phyloP scores from a whole-genome alignment of 2,329 filamentous ascomycete species.

The Aspergillus proliferans region DNA sequence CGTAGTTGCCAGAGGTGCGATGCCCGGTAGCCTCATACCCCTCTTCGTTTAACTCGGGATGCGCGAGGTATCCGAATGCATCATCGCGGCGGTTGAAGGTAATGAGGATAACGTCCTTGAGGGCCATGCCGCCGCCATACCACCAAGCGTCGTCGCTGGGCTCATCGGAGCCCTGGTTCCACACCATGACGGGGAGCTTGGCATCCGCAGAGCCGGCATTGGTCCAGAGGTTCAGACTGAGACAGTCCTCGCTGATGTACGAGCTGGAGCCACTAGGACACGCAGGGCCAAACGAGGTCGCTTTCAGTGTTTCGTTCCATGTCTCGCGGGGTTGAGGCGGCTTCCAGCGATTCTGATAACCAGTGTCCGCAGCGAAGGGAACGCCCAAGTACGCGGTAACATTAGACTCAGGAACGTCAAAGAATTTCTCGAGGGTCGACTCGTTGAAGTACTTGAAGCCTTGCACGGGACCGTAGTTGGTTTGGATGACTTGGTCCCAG shows the following conservation, averaged over 20 bases:
- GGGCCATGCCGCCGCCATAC: constrained; percentile 24
- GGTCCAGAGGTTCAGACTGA: constrained; percentile 28
- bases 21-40: constrained; percentile 14
- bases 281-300: constrained; percentile 15
- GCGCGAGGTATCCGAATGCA: constrained; percentile 22
- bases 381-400: constrained; percentile 20
- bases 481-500: constrained; percentile 13
- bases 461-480: constrained; percentile 12
- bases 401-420: constrained; percentile 12
- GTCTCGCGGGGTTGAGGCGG: constrained; percentile 16
- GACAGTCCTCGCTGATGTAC: constrained; percentile 26
- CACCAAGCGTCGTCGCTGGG: constrained; percentile 19
- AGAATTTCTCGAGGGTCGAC: constrained; percentile 12
- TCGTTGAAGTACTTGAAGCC: constrained; percentile 18
- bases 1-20: constrained; percentile 27
- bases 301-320: constrained; percentile 17
- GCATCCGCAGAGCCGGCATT: constrained; percentile 13
- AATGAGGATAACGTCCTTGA: constrained; percentile 22
- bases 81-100: constrained; percentile 24
- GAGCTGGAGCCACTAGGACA: constrained; percentile 12
- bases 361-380: constrained; percentile 23
- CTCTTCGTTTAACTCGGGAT: constrained; percentile 21
- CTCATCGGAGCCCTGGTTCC: constrained; percentile 24
- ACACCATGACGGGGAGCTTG: constrained; percentile 24
- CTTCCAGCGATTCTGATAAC: constrained; percentile 22